Evolutionary conservation across 257 asterid species (phyloP).

Genomic region (Misopates orontium): DNA sequence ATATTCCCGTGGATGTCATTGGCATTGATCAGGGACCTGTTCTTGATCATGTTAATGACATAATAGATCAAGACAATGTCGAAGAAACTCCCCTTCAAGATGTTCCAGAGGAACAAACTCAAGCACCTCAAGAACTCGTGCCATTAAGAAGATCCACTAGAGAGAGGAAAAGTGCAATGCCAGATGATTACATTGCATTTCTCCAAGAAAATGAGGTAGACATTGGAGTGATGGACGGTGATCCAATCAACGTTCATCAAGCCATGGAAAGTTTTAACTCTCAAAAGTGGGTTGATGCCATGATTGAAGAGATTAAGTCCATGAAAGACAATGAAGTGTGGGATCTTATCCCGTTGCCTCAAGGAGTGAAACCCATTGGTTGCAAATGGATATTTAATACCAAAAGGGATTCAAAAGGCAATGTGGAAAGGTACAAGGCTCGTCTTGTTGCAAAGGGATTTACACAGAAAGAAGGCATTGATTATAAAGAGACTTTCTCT

Average conservation of each 20-base stretch:
- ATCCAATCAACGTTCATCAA: neutral
- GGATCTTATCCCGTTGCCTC: neutral
- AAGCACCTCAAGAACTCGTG: neutral
- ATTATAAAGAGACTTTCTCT: too few relatives aligned
- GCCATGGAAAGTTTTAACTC: neutral
- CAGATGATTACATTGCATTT: neutral
- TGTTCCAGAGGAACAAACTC: constrained; percentile 4
- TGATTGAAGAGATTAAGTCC: neutral
- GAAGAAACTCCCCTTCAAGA: neutral
- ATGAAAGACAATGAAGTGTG: neutral
- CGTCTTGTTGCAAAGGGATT: neutral
- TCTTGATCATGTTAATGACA: neutral
- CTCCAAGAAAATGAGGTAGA: neutral
- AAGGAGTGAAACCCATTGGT: neutral
- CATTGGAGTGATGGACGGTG: neutral
- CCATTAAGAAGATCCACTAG: neutral
- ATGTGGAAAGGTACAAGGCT: too few relatives aligned
- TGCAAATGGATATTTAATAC: too few relatives aligned
- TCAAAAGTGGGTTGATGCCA: constrained; percentile 3
- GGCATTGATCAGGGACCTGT: neutral
- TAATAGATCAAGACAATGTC: neutral
- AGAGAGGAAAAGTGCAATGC: neutral
- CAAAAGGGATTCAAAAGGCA: too few relatives aligned
- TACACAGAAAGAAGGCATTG: neutral
- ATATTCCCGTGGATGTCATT: neutral